Percentiles rank a stretch among this genome's conserved stretches.
These are phyloP conservation scores for Ganoderma resinaceum DNA, from an alignment of 1,284 basidiomycete genomes.

Conservation along the genomic window DNA sequence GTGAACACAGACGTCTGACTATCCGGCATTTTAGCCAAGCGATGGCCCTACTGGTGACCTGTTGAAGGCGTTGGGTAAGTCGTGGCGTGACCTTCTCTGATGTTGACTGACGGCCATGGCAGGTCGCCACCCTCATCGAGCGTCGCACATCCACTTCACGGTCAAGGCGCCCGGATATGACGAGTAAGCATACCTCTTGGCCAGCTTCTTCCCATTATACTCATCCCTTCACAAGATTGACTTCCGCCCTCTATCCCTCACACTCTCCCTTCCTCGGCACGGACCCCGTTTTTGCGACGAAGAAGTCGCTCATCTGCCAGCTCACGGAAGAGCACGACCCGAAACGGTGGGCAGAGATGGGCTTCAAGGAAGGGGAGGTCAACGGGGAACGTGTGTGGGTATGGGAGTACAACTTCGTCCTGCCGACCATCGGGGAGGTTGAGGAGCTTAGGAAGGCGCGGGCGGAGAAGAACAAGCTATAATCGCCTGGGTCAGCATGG, in stretches of 20 bases:
- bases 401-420: conserved; percentile 46
- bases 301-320: conserved; percentile 47
- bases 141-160: conserved; percentile 49
- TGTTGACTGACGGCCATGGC: conserved; percentile 9
- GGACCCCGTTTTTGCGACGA: conserved; percentile 51
- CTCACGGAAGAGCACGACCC: conserved; percentile 42
- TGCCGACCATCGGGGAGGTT: conserved; percentile 44
- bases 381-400: conserved; percentile 42
- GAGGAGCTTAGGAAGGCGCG: conserved; percentile 36
- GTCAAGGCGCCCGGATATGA: conserved; percentile 47
- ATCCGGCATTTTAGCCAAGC: conserved; percentile 36
- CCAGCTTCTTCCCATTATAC: not conserved
- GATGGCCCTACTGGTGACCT: conserved; percentile 48
- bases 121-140: conserved; percentile 48
- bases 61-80: conserved; percentile 40
- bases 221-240: conserved; percentile 35
- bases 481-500: not conserved
- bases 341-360: conserved; percentile 41
- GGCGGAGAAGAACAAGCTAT: conserved; percentile 27
- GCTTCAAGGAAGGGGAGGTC: conserved; percentile 43
- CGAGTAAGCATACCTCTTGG: conserved; percentile 32
- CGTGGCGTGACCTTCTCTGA: not conserved
- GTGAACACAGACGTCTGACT: conserved; percentile 1
- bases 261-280: conserved; percentile 50
- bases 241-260: conserved; percentile 48